Percentiles rank a stretch among this genome's conserved stretches.
Evolutionary conservation across 257 asterid genomes (phyloP).

Genomic region (Cynanchum wilfordii): DNA sequence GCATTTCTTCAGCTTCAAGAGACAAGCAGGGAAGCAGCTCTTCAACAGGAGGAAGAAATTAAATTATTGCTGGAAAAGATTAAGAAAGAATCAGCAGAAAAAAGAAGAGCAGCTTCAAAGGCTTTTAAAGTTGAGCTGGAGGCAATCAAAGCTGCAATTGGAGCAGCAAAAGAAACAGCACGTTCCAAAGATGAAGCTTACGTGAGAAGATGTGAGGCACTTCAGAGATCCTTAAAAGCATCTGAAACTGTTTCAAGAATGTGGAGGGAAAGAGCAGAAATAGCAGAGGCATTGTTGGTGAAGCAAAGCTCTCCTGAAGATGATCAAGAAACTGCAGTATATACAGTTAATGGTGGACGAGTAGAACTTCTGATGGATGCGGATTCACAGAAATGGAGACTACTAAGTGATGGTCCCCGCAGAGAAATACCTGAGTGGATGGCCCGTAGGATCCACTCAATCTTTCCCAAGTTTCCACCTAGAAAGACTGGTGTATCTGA

Average conservation of each 20-base stretch:
- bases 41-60: conserved; percentile 32
- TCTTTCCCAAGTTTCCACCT: conserved; percentile 40
- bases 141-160: conserved; percentile 30
- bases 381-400: conserved; percentile 40
- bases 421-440: conserved; percentile 41
- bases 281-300: conserved; percentile 23
- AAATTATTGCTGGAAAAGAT: conserved; percentile 32
- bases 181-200: conserved; percentile 30
- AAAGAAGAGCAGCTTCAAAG: conserved; percentile 32
- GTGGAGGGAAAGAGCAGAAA: conserved; percentile 38
- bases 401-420: conserved; percentile 39
- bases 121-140: conserved; percentile 34
- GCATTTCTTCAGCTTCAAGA: conserved; percentile 34
- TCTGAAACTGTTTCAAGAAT: conserved; percentile 33
- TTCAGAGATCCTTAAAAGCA: conserved; percentile 36
- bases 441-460: conserved; percentile 32
- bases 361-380: conserved; percentile 31
- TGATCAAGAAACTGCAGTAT: conserved; percentile 24
- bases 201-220: conserved; percentile 34
- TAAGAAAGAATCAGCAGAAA: conserved; percentile 34
- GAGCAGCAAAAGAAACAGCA: conserved; percentile 37
- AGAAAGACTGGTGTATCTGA: conserved; percentile 29
- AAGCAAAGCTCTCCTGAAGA: conserved; percentile 17
- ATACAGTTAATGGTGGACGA: conserved; percentile 36
- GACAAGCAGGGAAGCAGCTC: conserved; percentile 28